Percentiles rank a stretch among this genome's conserved stretches.
Conservation (phyloP, 352 stramenopile species). For the Phytophthora sansomeana region DNA sequence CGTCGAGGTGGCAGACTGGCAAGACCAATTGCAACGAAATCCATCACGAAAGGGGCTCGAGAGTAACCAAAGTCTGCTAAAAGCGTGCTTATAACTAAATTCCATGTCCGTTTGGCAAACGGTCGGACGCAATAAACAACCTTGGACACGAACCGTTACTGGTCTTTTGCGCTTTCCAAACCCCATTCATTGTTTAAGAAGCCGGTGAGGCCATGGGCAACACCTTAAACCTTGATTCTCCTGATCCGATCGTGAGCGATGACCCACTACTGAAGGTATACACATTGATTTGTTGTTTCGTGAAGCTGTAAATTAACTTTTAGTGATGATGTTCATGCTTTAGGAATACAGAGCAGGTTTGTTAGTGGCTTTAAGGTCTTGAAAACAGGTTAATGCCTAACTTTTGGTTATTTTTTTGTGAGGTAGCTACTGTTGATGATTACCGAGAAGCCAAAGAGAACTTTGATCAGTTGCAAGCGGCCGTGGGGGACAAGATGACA, state of each 20-base stretch:
- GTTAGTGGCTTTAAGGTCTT: background rate
- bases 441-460: conserved; percentile 64
- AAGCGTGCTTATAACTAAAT: conserved; percentile 5
- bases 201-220: conserved; percentile 46
- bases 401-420: background rate
- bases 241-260: conserved; percentile 51
- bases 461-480: conserved; percentile 68
- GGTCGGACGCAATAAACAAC: conserved; percentile 9
- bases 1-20: conserved; percentile 31
- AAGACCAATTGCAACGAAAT: conserved; percentile 30
- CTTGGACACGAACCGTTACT: conserved; percentile 31
- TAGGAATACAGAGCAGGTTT: conserved; percentile 32
- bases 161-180: conserved; percentile 3
- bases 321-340: background rate
- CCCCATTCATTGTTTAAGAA: background rate
- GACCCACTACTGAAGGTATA: conserved; percentile 49
- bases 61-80: conserved; percentile 6
- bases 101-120: too few species aligned
- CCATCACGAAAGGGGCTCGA: conserved; percentile 18
- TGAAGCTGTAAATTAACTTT: background rate
- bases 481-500: conserved; percentile 80
- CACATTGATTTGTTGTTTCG: background rate
- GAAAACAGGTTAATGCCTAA: background rate
- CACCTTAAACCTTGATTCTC: conserved; percentile 40
- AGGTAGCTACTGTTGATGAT: conserved; percentile 41